phyloP scores from a whole-genome alignment of 805 yeast species.

The Teunomyces tritomae region DNA sequence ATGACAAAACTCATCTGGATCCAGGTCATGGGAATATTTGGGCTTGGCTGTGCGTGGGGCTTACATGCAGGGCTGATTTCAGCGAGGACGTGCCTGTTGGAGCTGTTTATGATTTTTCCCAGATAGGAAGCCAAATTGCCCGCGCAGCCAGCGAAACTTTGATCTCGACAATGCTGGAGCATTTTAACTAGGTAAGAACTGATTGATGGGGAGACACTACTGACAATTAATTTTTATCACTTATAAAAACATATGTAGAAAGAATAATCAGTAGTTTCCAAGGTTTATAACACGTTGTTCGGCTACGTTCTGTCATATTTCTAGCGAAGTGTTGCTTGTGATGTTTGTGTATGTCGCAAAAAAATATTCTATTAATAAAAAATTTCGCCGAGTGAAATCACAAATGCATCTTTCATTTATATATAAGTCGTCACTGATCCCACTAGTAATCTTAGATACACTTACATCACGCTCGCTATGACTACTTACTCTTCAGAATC shows the following conservation, averaged over 20 bases:
- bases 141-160: slow-evolving; percentile 1
- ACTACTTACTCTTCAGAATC: slow-evolving; percentile 8
- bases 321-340: no score
- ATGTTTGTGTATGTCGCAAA: slow-evolving; percentile 4
- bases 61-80: background rate
- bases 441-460: background rate
- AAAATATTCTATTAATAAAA: slow-evolving; percentile 1
- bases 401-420: background rate
- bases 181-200: no score
- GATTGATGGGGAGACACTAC: no score
- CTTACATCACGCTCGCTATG: background rate
- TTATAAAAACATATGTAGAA: no score
- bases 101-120: slow-evolving; percentile 1
- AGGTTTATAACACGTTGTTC: no score
- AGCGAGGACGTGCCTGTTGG: background rate
- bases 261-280: no score
- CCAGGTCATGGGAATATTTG: background rate
- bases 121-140: slow-evolving; percentile 1
- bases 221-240: no score
- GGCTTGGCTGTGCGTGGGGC: background rate
- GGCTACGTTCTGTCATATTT: background rate
- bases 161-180: background rate
- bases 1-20: background rate
- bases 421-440: background rate
- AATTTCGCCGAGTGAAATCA: background rate